These are phyloP conservation scores for Umbilicus rupestris DNA, from an alignment of 164 flowering plant species.

Conservation along the genomic window DNA sequence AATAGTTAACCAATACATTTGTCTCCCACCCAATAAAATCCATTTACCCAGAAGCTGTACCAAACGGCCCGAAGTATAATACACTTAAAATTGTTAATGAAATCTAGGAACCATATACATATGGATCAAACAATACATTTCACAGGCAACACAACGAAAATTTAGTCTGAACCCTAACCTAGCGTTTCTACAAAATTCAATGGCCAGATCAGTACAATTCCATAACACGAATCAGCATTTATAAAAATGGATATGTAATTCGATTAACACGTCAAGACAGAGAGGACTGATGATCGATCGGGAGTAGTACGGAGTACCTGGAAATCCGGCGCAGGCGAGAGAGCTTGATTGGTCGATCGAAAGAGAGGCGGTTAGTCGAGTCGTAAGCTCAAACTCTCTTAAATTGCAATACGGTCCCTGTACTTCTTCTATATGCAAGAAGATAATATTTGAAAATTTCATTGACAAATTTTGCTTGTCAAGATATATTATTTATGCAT, in stretches of 20 bases:
- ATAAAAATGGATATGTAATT: neutral
- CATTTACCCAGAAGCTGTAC: no score
- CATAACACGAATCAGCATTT: neutral
- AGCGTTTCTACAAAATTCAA: neutral
- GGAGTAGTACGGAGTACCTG: conserved; percentile 2
- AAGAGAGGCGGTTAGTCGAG: neutral
- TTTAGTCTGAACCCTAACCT: conserved; percentile 7
- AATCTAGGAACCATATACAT: no score
- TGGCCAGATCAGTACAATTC: neutral
- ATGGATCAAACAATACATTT: no score
- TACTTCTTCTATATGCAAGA: neutral
- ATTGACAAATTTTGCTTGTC: no score
- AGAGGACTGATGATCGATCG: neutral
- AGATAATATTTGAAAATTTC: no score
- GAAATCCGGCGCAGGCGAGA: neutral
- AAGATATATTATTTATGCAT: no score
- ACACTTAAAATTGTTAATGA: no score
- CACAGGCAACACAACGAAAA: no score
- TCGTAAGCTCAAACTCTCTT: neutral
- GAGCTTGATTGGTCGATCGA: neutral
- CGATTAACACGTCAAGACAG: neutral
- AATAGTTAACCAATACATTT: no score
- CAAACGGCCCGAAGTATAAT: no score
- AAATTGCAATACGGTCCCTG: neutral
- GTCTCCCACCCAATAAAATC: no score